Evolutionary conservation across 306 rosid species (phyloP), one percentile per base, ranked within the genome.

Genomic region (Cicer cuneatum): DNA sequence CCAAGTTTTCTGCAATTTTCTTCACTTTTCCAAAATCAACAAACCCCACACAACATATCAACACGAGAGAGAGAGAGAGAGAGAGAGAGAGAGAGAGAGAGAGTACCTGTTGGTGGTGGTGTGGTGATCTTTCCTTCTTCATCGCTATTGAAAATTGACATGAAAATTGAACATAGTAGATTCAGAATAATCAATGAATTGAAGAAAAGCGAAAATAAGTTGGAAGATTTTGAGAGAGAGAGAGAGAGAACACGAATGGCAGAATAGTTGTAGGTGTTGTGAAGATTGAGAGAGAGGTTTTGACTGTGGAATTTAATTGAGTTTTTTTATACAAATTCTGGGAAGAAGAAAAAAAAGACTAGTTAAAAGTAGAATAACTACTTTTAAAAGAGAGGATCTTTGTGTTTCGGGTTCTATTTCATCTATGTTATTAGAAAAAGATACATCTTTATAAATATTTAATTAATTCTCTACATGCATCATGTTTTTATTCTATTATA

Each of bases 1-100:
- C 88, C 88, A 87, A 71, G 77, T 63, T 18, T 88, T 88, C 98
- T 87, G 96, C 95, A 90, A 81, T 78, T 78, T 83, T 6, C 77
- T 89, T 86, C 87, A 81, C 40, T 70, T 85, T 66, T 60, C 83
- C 82, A 83, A 75, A 82, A 82, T 76, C 66, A 85, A 78, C 79
- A 82, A 76, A 77, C 35, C 81, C 81, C 78, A 19, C 62, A 80
- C 45, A 62, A 66, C 14, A 74, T 83, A 72, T 41, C 2, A 76
- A 58, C 43, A 70, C 39, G 15, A 7, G 3, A 48, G 6, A 7
- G 12, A 40, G 1, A 7, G 8, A 16, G 7, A 67, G 43, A 64
- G 29, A 57, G 15, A 61, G 62, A 13, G 3, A 16, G 48, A 69
- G 61, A 63, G 24, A 37, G 10, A 57, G 65, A 65, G n/a, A 68